Evolutionary conservation across 805 yeast species (phyloP).

Genomic region (Cyberlindnera euphorbiae): DNA sequence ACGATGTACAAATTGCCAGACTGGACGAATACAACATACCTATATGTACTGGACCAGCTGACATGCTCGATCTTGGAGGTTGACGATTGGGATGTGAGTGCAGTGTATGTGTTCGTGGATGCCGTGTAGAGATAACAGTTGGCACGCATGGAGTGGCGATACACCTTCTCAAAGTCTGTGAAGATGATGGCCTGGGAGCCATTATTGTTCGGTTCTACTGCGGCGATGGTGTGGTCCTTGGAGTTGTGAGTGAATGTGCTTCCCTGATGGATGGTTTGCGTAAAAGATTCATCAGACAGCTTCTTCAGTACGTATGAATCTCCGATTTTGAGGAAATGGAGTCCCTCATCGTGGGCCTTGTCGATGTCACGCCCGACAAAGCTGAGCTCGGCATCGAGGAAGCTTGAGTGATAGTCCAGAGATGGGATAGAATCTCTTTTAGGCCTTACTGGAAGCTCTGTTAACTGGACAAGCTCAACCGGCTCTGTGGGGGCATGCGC

Average conservation of each 20-base stretch:
- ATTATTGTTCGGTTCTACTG: conserved; percentile 39
- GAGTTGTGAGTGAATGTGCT: conserved; percentile 40
- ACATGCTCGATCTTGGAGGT: conserved; percentile 35
- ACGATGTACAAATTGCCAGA: conserved; percentile 51
- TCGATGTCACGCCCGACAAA: conserved; percentile 1
- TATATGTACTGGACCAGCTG: conserved; percentile 58
- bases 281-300: conserved; percentile 24
- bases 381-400: background rate
- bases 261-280: conserved; percentile 23
- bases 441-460: conserved; percentile 11
- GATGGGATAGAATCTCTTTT: conserved; percentile 11
- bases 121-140: conserved; percentile 60
- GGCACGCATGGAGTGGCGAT: conserved; percentile 67
- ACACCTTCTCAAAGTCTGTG: conserved; percentile 47
- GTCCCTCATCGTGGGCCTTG: conserved; percentile 40
- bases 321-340: conserved; percentile 27
- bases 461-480: conserved; percentile 4
- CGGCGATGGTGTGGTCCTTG: conserved; percentile 33
- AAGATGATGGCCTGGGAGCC: conserved; percentile 48
- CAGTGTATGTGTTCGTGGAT: conserved; percentile 28
- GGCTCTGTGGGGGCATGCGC: no score
- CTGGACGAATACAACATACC: conserved; percentile 49
- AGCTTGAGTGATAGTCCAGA: background rate
- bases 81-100: conserved; percentile 26
- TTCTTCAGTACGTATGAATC: conserved; percentile 28